Conservation (phyloP, 306 rosid genomes). For the Gleditsia sinensis region DNA sequence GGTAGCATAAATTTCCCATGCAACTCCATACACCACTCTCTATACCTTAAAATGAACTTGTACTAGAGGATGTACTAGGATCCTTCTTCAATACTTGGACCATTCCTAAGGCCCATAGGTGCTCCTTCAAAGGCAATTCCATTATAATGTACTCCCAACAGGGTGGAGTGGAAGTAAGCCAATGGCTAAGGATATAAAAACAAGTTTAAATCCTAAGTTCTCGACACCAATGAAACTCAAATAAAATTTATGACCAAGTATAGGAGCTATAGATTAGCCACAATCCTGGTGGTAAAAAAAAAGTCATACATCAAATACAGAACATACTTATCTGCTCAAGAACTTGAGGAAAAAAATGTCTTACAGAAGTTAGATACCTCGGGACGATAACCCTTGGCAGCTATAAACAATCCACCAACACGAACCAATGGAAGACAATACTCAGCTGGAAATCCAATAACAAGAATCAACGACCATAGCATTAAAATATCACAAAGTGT, state of each 20-base stretch:
- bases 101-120: background rate
- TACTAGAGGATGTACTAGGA: background rate
- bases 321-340: conserved; percentile 8
- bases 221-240: conserved; percentile 2
- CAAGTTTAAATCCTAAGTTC: background rate
- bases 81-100: background rate
- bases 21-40: background rate
- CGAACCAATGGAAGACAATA: conserved; percentile 93
- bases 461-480: conserved; percentile 5
- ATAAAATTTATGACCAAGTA: background rate
- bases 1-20: background rate
- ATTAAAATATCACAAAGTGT: conserved; percentile 17
- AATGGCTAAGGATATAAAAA: background rate
- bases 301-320: background rate
- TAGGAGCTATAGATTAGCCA: conserved; percentile 13
- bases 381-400: conserved; percentile 90
- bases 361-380: conserved; percentile 47
- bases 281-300: conserved; percentile 10
- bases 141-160: background rate
- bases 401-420: conserved; percentile 83
- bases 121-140: conserved; percentile 1
- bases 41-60: background rate
- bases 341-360: conserved; percentile 8
- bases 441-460: conserved; percentile 66
- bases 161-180: background rate